phyloP scores from a whole-genome alignment of 2,329 filamentous ascomycete species.

The Ophiostoma australiae region DNA sequence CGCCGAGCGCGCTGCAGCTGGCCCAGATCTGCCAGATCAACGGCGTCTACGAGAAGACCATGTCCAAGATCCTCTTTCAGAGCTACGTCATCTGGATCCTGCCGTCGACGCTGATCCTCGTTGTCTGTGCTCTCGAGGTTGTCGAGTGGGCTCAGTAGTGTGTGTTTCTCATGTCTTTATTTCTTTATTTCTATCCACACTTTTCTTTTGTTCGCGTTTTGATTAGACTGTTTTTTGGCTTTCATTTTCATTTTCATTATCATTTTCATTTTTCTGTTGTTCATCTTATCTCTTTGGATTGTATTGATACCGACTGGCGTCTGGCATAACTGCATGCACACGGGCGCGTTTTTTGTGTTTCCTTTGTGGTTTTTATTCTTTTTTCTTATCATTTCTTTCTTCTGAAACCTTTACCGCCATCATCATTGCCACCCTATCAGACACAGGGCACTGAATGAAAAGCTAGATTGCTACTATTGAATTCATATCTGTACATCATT shows the following conservation, averaged over 20 bases:
- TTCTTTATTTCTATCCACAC: neutral
- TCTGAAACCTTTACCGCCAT: too few species aligned
- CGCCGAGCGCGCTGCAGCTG: constrained; percentile 86
- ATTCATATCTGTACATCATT: neutral
- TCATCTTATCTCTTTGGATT: neutral
- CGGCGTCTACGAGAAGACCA: constrained; percentile 88
- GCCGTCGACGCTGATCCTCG: constrained; percentile 82
- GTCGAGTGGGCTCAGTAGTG: constrained; percentile 69
- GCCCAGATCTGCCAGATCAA: constrained; percentile 99
- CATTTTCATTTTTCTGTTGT: neutral
- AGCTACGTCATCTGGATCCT: constrained; percentile 97
- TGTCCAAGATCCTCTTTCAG: constrained; percentile 90
- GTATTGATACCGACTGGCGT: constrained; percentile 22
- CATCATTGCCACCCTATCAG: neutral
- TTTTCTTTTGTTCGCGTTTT: neutral
- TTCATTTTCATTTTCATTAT: neutral
- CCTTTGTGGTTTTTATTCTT: neutral
- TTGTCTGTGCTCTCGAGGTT: constrained; percentile 87
- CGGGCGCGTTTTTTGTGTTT: neutral
- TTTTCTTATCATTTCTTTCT: neutral
- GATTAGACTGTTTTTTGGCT: neutral
- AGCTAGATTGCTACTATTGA: neutral
- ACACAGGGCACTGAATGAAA: neutral
- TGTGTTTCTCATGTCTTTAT: neutral
- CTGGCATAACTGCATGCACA: constrained; percentile 13